Evolutionary conservation across 2,329 filamentous ascomycete species (phyloP), one percentile per base, ranked within the genome.

Genomic region (Cladosporium sp.): DNA sequence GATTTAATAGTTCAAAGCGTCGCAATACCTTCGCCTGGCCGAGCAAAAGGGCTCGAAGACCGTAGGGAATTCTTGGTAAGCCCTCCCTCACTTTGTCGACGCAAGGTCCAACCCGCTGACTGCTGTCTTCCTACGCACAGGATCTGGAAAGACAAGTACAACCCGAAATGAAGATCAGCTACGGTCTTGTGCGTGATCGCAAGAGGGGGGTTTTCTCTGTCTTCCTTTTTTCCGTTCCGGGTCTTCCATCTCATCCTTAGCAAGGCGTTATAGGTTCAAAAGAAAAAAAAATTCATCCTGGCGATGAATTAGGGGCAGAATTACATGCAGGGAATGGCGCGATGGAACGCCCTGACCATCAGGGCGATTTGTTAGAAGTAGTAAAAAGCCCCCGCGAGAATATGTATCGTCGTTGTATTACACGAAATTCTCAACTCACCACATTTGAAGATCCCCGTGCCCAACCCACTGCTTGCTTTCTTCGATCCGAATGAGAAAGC

Each of bases 61-160:
- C 56, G 79, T 97, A 63, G 94, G 94, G 61, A 97, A 97, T 77
- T 89, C 90, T 67, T 99, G 94, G 93, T 97, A 86, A 74, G 89
- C 83, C 22, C 9, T 28, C n/a, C 10, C 3, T 12, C 28, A 10
- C 28, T 9, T 32, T 32, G 28, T 10, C 12, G 8, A 9, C 8
- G 12, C 28, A 32, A 32, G 8, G 28, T 9, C 8, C 28, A 32
- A 32, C 8, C 12, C 12, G 28, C 28, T 32, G 12, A 32, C 28
- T 17, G 13, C 20, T 28, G 22, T 15, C 24, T 17, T 28, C 7
- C 22, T 17, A 15, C n/a, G 34, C 3, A 66, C 70, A 96, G 91
- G 92, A 97, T 97, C 70, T 97, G 93, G 91, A 97, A 97, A 74
- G 91, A 96, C 62, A 97, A 97, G 77, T 97, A 97, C 77, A 70